Evolutionary conservation across 768 basidiomycete genomes (phyloP), one percentile per base, ranked within the genome.

Genomic region (Russula sp.): DNA sequence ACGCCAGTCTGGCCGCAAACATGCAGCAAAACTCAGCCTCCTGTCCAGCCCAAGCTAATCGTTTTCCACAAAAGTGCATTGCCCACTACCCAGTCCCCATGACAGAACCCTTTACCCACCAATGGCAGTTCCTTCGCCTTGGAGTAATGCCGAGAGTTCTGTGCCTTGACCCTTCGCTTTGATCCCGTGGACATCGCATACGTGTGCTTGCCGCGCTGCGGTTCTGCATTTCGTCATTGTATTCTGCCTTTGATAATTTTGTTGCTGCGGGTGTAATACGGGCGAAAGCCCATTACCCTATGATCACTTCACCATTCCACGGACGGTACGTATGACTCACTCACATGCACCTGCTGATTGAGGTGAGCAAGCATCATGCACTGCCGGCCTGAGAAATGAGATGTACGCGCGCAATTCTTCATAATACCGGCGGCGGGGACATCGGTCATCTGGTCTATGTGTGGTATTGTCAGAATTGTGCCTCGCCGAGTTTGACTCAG

Each of bases 401-500:
- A 39, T 9, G 45, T 20, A 31, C 4, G 20, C 22, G 27, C 16
- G 13, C 50, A 31, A n/a, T 34, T 20, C 32, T 22, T 44, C 31
- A 54, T 48, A 47, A 16, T 49, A 52, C 35, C 37, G 6, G 27
- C 11, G 6, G 44, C n/a, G 37, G n/a, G 35, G 4, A 40, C 6
- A 14, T 47, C n/a, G 18, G 51, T 54, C 62, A 58, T 57, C 45
- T 13, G 27, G 10, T 22, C 16, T 4, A 22, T 27, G 22, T 16
- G 40, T 31, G 42, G 14, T 53, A 11, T 51, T 27, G 35, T 52
- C 31, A 32, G 37, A 22, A 16, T 27, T 32, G 62, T 50, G 56
- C 35, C 22, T 27, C 13, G 8, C 50, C 32, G 3, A 32, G 20
- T 18, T 48, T 63, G 62, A 63, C 62, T 58, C 62, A 58, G 37